Base-by-base conservation (phyloP, 371 early-diverging fungal genomes). In the Syncephalastrum contaminatum region DNA sequence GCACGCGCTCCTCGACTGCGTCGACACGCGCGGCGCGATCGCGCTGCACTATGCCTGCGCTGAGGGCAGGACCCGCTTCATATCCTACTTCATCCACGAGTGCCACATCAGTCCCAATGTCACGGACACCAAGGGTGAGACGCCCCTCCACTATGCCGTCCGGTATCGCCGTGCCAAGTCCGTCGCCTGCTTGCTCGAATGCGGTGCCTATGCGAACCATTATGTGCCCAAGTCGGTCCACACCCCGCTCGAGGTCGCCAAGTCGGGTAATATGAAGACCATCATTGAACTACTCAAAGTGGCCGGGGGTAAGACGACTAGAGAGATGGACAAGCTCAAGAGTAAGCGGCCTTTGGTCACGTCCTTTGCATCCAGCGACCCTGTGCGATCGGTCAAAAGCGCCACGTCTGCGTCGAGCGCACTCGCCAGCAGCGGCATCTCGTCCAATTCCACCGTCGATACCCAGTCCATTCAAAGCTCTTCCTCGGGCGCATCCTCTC, bases 31-130 rank as follows among this genome's bases (percentile, higher is more conserved):
- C 39, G 76, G 77, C 18, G 72, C 75, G 6, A 72, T 73, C 10
- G 67, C 73, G 18, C 62, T 77, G 25, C 78, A 77, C 54, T 74
- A 74, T 59, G 78, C 78, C n/a, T 72, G 70, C 52, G 63, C 55
- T 19, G 39, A 52, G 14, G 78, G 78, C 6, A 64, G 63, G 20
- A 51, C 67, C 2, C 56, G 65, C 0, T 12, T 70, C 6, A 54
- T 70, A 24, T 60, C 62, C 1, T 30, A 68, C 5, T 62, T 75
- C 36, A 42, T 68, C 2, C 57, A 63, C 48, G 66, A 68, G 8
- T 67, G 61, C 40, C 60, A 53, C 13, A 45, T 48, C 4, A 41
- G 51, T 40, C 46, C 62, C 4, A 63, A 67, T 39, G 51, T 61
- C 18, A 50, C 49, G 41, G 70, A 72, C 45, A 45, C 61, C 43